These are phyloP conservation scores for Penicillium egyptiacum DNA, from an alignment of 495 filamentous ascomycete genomes.

Conservation along the genomic window DNA sequence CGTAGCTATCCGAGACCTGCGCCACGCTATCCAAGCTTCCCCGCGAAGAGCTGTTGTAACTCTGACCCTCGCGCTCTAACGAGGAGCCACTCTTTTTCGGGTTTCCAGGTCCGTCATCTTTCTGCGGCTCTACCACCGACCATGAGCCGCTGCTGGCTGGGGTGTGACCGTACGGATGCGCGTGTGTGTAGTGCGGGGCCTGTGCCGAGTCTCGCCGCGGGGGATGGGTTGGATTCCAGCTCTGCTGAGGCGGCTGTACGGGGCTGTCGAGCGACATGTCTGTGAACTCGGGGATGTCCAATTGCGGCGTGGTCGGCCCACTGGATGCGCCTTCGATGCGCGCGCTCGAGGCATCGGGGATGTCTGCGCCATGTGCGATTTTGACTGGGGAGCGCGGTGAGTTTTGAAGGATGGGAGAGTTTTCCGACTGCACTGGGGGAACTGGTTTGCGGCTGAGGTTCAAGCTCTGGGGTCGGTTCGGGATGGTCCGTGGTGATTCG, in stretches of 20 bases:
- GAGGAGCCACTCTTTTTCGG: conserved; percentile 31
- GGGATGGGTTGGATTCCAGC: conserved; percentile 44
- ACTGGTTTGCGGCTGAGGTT: conserved; percentile 32
- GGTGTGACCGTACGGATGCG: conserved; percentile 32
- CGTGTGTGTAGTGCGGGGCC: conserved; percentile 14
- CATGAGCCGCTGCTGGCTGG: conserved; percentile 44
- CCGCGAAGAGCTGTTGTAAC: conserved; percentile 38
- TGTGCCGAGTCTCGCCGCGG: conserved; percentile 42
- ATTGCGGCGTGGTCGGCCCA: conserved; percentile 25
- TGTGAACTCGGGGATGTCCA: conserved; percentile 28
- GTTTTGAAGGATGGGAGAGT: conserved; percentile 30
- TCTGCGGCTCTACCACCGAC: conserved; percentile 36
- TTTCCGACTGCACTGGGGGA: conserved; percentile 17
- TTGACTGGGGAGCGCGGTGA: conserved; percentile 44
- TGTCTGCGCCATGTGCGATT: conserved; percentile 36
- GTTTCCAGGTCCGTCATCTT: conserved; percentile 24
- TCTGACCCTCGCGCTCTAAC: conserved; percentile 26
- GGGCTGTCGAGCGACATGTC: conserved; percentile 39
- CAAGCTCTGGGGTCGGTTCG: conserved; percentile 24
- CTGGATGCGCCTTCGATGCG: conserved; percentile 33
- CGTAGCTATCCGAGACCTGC: conserved; percentile 37
- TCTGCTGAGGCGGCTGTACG: conserved; percentile 38
- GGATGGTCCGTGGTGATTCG: conserved; percentile 28
- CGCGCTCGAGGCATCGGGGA: conserved; percentile 36
- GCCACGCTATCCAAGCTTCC: conserved; percentile 43